Base-by-base conservation (phyloP, 2,329 filamentous ascomycete genomes). In the Exophiala viscosa region DNA sequence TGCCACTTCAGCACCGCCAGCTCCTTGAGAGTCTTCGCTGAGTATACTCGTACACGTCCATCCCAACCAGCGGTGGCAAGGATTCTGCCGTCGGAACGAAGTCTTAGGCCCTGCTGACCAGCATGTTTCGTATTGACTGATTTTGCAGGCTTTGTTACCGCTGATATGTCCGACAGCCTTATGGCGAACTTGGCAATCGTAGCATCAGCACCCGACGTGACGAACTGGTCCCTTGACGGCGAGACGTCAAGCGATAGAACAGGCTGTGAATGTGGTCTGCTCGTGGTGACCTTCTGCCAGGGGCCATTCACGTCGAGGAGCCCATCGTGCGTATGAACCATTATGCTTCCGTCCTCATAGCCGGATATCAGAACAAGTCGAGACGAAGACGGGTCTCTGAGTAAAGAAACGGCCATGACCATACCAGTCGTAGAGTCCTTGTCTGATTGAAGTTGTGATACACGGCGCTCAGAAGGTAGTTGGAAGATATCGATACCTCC, bases 51-150 rank as follows among this genome's bases (percentile, higher is more conserved):
- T 1, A 91, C 76, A 43, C 84, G 82, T 1, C 83, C 80, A 68
- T 99, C 93, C 93, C 93, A 99, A 3, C 93, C 93, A 0, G 89
- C 92, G 0, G 92, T 97, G 2, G 87, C 89, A 59, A 96, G 87
- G 3, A 99, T 79, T 58, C 82, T 86, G 2, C 84, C 87, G 67
- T 99, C 93, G 1, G 83, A 85, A 11, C 93, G 83, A 18, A 96
- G 78, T 3, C 72, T 74, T 5, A 99, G 72, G 9, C 84, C 82
- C 69, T 99, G 93, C 67, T 97, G 92, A 1, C 93, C 93, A 0
- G 91, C 81, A 68, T 97, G 93, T 65, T 87, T 92, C 1, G 92
- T 96, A 62, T 92, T 84, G 40, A 84, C 59, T 0, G 72, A 69
- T 63, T 85, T 87, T 45, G 85, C 64, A 0, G 85, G 79, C 48